phyloP scores from a whole-genome alignment of 805 yeast genomes.

The Yamadazyma ubonensis region DNA sequence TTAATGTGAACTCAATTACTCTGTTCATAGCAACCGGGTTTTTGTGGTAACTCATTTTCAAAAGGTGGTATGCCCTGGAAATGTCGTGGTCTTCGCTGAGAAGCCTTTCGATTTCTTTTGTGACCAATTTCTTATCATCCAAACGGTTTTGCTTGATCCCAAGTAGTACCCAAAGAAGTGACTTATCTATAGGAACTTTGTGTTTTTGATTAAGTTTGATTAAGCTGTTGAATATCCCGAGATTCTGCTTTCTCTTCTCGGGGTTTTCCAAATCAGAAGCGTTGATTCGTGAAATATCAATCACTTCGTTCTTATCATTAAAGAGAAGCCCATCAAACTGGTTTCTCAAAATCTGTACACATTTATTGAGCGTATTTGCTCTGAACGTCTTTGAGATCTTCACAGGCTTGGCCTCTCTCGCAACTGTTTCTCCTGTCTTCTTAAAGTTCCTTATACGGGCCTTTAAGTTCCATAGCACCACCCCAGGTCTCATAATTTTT shows the following conservation, averaged over 20 bases:
- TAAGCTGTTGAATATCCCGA: slow-evolving; percentile 29
- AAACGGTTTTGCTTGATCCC: slow-evolving; percentile 61
- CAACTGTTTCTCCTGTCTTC: slow-evolving; percentile 1
- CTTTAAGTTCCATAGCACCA: background rate
- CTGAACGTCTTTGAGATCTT: slow-evolving; percentile 6
- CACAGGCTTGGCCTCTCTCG: background rate
- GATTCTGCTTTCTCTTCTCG: slow-evolving; percentile 20
- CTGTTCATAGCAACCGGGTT: slow-evolving; percentile 65
- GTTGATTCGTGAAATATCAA: slow-evolving; percentile 23
- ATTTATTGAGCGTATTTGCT: slow-evolving; percentile 18
- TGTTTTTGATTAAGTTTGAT: slow-evolving; percentile 23
- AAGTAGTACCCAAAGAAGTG: slow-evolving; percentile 51
- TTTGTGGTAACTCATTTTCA: slow-evolving; percentile 44
- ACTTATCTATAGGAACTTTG: slow-evolving; percentile 36
- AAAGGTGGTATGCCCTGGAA: slow-evolving; percentile 53
- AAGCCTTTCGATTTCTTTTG: slow-evolving; percentile 52
- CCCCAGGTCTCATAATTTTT: background rate
- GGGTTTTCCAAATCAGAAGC: slow-evolving; percentile 24
- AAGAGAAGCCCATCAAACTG: slow-evolving; percentile 31
- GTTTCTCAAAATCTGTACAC: slow-evolving; percentile 27
- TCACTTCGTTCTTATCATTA: slow-evolving; percentile 22
- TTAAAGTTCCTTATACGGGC: slow-evolving; percentile 1
- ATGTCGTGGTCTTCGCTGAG: slow-evolving; percentile 46
- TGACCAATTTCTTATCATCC: slow-evolving; percentile 56
- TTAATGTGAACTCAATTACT: slow-evolving; percentile 51